Evolutionary conservation across 2,329 filamentous ascomycete species (phyloP).

Genomic region (Magnaporthales sp.): DNA sequence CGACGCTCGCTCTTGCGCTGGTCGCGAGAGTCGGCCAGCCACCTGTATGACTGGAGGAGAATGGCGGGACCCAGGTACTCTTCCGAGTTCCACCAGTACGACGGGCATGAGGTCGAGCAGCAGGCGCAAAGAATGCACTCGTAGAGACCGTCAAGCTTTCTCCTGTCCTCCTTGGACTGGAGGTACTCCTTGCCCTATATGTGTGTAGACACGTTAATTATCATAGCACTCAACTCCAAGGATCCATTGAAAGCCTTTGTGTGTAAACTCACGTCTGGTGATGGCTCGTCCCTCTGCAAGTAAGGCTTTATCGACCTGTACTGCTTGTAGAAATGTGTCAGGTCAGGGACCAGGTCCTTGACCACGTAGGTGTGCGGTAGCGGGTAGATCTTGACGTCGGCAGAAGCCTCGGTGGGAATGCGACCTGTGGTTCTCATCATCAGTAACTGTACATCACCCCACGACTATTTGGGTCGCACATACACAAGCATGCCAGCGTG

Average conservation of each 20-base stretch:
- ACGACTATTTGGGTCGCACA: slow-evolving; percentile 25
- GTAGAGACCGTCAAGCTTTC: slow-evolving; percentile 95
- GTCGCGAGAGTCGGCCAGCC: slow-evolving; percentile 92
- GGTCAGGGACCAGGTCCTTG: slow-evolving; percentile 95
- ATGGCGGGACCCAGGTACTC: slow-evolving; percentile 97
- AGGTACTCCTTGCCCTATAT: slow-evolving; percentile 80
- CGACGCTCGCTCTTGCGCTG: slow-evolving; percentile 83
- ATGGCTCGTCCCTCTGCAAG: slow-evolving; percentile 79
- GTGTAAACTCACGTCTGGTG: slow-evolving; percentile 61
- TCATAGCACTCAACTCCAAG: not conserved
- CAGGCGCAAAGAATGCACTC: slow-evolving; percentile 99
- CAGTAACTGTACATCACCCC: no score
- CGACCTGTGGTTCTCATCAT: slow-evolving; percentile 54
- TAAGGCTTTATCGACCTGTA: slow-evolving; percentile 99
- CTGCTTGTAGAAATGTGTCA: slow-evolving; percentile 99
- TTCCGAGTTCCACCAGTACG: slow-evolving; percentile 99
- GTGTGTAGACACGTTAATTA: not conserved
- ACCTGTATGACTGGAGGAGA: slow-evolving; percentile 94
- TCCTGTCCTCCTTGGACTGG: slow-evolving; percentile 84
- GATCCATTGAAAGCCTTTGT: not conserved
- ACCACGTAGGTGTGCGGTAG: slow-evolving; percentile 98
- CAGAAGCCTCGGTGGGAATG: slow-evolving; percentile 73
- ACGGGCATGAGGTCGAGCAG: slow-evolving; percentile 98
- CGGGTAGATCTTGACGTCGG: slow-evolving; percentile 92
- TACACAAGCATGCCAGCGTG: slow-evolving; percentile 95